Evolutionary conservation across 345 rosid species (phyloP), one percentile per base, ranked within the genome.

Genomic region (Eucalyptus pauciflora): DNA sequence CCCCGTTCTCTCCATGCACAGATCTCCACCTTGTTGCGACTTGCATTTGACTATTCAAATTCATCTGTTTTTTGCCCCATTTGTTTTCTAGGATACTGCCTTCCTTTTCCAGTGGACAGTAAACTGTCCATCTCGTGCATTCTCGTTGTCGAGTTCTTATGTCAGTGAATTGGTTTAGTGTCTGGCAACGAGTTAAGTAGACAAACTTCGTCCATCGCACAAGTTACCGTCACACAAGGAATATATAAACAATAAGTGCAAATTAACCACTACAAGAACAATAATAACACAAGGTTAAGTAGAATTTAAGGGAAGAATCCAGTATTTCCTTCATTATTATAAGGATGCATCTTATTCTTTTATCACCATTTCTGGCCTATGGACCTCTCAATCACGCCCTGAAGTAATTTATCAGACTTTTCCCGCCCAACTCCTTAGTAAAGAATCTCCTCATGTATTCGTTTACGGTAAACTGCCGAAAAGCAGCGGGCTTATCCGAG

Each of bases 1-100:
- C 88, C 64, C 83, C 89, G 27, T 64, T 87, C 62, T 91, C 93
- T 88, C 91, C 95, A 67, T 93, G 91, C 64, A 90, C 94, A 91
- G 93, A 95, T 89, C 89, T 95, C 98, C 96, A 93, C 41, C n/a
- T 89, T 50, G 87, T 90, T 87, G 89, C 64, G 85, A 79, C 91
- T 91, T 62, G 87, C 31, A 13, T 69, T 45, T 45, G 90, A 88
- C 83, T 86, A 76, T 58, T 67, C 79, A 15, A 16, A 33, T 31
- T 31, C 79, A 31, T 15, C 16, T n/a, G 41, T 67, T 67, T 67
- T 31, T 67, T 67, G 41, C 79, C 79, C 33, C 8, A 67, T 16
- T 31, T 15, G 41, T 15, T 67, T 67, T 31, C 11, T 10, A 31
- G 41, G 11, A 67, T 31, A 67, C 79, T 16, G 41, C 43, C 79